A percentile compares a stretch with the other conserved stretches of the same genome.
These are phyloP conservation scores for Galeopsis tetrahit DNA, from an alignment of 257 asterid genomes.

Conservation along the genomic window DNA sequence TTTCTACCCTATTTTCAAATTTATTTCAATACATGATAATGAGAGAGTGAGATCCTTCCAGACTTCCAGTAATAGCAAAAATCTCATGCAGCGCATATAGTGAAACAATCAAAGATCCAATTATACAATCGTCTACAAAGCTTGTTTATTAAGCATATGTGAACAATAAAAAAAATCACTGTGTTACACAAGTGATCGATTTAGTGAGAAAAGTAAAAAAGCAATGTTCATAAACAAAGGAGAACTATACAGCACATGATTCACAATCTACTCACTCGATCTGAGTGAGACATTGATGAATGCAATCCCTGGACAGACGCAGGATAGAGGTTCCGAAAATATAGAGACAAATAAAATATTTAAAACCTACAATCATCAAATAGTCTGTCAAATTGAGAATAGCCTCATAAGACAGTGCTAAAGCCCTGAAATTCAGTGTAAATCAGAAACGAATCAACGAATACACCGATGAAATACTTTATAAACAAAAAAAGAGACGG, in stretches of 20 bases:
- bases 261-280: constrained; percentile 13
- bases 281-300: neutral
- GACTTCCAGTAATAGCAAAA: neutral
- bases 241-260: neutral
- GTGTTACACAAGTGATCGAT: neutral
- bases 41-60: neutral
- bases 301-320: neutral
- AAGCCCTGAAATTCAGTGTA: neutral
- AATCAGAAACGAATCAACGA: constrained; percentile 3
- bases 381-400: neutral
- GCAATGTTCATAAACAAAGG: neutral
- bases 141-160: neutral
- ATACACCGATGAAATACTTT: neutral
- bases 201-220: neutral
- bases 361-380: constrained; percentile 24
- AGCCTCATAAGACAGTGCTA: constrained; percentile 20
- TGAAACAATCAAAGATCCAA: neutral
- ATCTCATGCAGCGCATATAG: neutral
- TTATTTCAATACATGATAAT: neutral
- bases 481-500: neutral
- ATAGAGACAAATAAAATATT: neutral
- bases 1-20: neutral
- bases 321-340: neutral
- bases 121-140: neutral
- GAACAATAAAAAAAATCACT: neutral